A percentile compares a stretch with the other conserved stretches of the same genome.
phyloP scores from a whole-genome alignment of 371 early-diverging fungal species.

The Gilbertella persicaria region DNA sequence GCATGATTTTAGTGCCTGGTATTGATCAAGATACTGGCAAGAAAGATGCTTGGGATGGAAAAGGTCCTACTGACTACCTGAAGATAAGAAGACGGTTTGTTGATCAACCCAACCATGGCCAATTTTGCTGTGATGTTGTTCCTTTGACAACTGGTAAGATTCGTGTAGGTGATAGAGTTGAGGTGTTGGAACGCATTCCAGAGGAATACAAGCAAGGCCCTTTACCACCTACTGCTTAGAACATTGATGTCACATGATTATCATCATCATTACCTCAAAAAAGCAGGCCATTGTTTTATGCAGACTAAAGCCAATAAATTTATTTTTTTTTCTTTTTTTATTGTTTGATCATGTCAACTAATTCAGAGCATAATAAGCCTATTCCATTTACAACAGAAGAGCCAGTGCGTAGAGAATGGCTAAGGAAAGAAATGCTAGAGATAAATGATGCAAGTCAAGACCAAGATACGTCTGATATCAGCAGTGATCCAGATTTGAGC shows the following conservation, averaged over 20 bases:
- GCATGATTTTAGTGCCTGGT: slow-evolving; percentile 34
- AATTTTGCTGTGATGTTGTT: slow-evolving; percentile 46
- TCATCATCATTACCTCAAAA: no score
- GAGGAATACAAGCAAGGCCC: slow-evolving; percentile 16
- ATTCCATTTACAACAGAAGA: slow-evolving; percentile 37
- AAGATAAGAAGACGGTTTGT: slow-evolving; percentile 30
- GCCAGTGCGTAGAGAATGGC: slow-evolving; percentile 26
- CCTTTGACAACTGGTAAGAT: slow-evolving; percentile 48
- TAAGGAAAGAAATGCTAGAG: slow-evolving; percentile 21
- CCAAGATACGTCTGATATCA: no score
- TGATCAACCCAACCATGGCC: slow-evolving; percentile 34
- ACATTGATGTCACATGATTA: no score
- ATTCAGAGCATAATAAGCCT: no score
- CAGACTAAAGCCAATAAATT: no score
- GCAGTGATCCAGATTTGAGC: no score
- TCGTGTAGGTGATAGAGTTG: slow-evolving; percentile 40
- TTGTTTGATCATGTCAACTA: no score
- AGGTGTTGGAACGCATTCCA: slow-evolving; percentile 48
- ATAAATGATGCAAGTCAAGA: neutral
- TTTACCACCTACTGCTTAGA: no score
- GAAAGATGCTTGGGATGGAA: slow-evolving; percentile 43
- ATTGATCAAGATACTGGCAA: slow-evolving; percentile 50
- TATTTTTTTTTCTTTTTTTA: no score
- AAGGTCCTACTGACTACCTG: slow-evolving; percentile 33
- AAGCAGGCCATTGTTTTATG: no score